These are phyloP conservation scores for Diutina pseudorugosa DNA, from an alignment of 1,139 yeast species.

Conservation along the genomic window DNA sequence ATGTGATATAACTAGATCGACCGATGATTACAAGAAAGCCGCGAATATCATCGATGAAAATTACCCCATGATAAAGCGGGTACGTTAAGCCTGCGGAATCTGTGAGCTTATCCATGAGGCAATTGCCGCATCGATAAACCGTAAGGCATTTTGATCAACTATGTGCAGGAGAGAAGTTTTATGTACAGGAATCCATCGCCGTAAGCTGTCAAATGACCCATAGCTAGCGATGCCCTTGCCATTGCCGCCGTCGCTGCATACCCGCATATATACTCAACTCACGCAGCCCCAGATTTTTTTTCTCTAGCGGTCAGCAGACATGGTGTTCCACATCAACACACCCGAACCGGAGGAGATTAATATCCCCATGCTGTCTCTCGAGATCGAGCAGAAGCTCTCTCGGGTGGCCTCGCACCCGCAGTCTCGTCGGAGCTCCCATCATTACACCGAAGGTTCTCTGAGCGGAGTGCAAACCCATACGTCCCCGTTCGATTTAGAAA, in stretches of 20 bases:
- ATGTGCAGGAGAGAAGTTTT: not conserved
- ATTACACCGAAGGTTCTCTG: not conserved
- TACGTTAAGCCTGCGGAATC: not conserved
- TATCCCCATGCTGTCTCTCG: not conserved
- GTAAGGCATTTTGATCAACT: not conserved
- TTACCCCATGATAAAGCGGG: not conserved
- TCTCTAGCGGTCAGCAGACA: not conserved
- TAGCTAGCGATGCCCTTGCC: not conserved
- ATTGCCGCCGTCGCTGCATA: not conserved
- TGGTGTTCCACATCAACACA: not conserved
- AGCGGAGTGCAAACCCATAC: not conserved
- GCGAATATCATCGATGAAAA: not conserved
- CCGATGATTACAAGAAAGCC: not conserved
- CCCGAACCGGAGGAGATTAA: slow-evolving; percentile 3
- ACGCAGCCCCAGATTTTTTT: not conserved
- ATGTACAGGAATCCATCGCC: not conserved
- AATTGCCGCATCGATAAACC: not conserved
- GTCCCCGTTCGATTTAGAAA: not conserved
- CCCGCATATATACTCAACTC: not conserved
- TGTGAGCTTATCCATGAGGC: not conserved
- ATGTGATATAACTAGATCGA: too few relatives aligned
- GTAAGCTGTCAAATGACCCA: not conserved
- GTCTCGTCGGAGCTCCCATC: not conserved
- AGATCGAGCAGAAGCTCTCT: not conserved
- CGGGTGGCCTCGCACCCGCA: not conserved